phyloP scores from a whole-genome alignment of 1,284 basidiomycete species.

The Trametes pubescens region DNA sequence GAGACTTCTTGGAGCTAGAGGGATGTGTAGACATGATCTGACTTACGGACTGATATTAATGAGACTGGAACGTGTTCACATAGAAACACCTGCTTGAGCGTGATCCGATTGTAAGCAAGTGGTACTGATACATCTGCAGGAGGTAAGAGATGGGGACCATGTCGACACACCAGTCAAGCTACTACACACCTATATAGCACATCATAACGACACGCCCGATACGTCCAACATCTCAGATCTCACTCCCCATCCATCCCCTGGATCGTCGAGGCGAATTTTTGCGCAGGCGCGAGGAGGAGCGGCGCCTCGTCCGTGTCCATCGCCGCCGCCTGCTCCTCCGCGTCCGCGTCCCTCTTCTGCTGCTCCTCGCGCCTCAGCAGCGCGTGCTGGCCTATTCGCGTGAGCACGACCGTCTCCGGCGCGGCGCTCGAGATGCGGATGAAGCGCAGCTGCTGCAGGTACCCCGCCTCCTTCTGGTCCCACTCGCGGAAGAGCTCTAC shows the following conservation, averaged over 20 bases:
- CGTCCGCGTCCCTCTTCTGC: constrained; percentile 19
- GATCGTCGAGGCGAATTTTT: constrained; percentile 53
- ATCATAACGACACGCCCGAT: not conserved
- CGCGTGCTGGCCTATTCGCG: constrained; percentile 66
- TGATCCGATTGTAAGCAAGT: not conserved
- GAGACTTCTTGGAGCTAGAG: not conserved
- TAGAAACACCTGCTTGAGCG: not conserved
- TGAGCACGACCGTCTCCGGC: constrained; percentile 56
- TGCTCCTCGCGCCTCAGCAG: constrained; percentile 42
- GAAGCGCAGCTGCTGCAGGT: constrained; percentile 78
- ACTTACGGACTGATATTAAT: constrained; percentile 3
- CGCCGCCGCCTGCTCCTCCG: constrained; percentile 8
- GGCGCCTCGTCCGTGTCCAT: constrained; percentile 47
- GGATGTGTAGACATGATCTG: not conserved
- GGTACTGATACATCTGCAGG: constrained; percentile 21
- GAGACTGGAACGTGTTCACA: not conserved
- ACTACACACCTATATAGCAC: constrained; percentile 4
- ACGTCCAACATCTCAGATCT: not conserved
- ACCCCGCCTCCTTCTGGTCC: constrained; percentile 80
- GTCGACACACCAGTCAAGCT: not conserved
- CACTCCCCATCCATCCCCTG: constrained; percentile 51
- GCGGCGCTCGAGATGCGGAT: constrained; percentile 72
- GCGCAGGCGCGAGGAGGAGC: constrained; percentile 44
- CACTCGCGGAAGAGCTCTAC: constrained; percentile 79
- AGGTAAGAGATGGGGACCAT: not conserved